Evolutionary conservation across 73 alveolate genomes (phyloP).

Genomic region (Paramecium primaurelia): DNA sequence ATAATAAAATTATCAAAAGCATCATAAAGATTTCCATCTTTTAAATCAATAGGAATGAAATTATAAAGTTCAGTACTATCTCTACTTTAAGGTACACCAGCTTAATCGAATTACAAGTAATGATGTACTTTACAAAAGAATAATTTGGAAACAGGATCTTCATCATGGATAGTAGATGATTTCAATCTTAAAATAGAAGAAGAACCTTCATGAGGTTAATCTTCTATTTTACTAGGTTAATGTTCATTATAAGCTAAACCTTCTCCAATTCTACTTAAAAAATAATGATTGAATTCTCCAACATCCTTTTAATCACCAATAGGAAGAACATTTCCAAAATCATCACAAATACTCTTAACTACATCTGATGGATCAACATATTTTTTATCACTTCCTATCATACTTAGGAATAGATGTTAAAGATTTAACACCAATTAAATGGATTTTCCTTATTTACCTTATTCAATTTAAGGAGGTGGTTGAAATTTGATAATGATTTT

Average conservation of each 20-base stretch:
- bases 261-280: conserved; percentile 77
- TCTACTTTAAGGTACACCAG: background rate
- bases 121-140: background rate
- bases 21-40: conserved; percentile 67
- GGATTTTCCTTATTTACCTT: conserved; percentile 56
- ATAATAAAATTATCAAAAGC: conserved; percentile 70
- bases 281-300: conserved; percentile 81
- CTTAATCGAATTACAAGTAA: background rate
- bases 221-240: background rate
- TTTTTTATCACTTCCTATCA: conserved; percentile 71
- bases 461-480: conserved; percentile 40
- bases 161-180: background rate
- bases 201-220: background rate
- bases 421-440: conserved; percentile 60
- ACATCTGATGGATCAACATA: conserved; percentile 80
- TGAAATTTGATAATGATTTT: conserved; percentile 62
- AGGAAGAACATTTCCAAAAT: conserved; percentile 70
- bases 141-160: background rate
- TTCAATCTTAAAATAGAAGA: background rate
- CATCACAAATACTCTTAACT: conserved; percentile 70
- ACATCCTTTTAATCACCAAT: conserved; percentile 86
- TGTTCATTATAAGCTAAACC: conserved; percentile 52
- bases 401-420: conserved; percentile 61
- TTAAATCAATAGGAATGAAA: conserved; percentile 64
- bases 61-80: conserved; percentile 63